Evolutionary conservation across 345 rosid species (phyloP), one percentile per base, ranked within the genome.

Genomic region (Citrus unshiu): DNA sequence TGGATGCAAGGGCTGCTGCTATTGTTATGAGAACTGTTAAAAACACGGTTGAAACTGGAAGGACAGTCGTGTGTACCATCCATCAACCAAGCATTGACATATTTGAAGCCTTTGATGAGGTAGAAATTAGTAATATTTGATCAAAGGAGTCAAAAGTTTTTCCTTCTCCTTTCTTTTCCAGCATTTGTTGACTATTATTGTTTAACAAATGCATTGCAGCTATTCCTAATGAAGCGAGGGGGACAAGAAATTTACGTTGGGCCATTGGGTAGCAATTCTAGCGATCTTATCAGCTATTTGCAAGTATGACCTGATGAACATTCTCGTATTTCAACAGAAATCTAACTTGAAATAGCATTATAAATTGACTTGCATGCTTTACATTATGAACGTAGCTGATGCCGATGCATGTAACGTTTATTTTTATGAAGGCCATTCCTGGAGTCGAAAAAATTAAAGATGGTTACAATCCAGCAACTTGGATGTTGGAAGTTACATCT

Each of bases 381-480:
- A 64, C 19, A 14, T 16, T 46, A 56, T 30, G 13, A 30, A 27
- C 12, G 3, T 21, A 3, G 16, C 49, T 27, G 29, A 40, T 27
- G n/a, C 49, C 12, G 21, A 40, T 39, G 19, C 8, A 59, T 51
- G 7, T 51, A 1, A 0, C 9, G 2, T 34, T 56, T 2, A 56
- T 13, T 25, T 34, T 34, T 64, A 51, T 60, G 57, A 64, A 93
- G 97, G 84, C 76, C 68, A 81, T 91, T 73, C 82, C 80, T 64
- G 97, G 97, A 76, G 90, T 89, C 29, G 63, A 69, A 46, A 90
- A 87, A 85, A 91, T 92, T 82, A 84, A 81, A 78, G 95, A 91
- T 27, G 95, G 95, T 4, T 88, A 90, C 78, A 92, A 94, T 76
- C 98, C 98, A 60, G 97, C 95, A 78, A 94, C 97, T 27, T 92